These are phyloP conservation scores for Mycena capillaripes DNA, from an alignment of 768 basidiomycete genomes.

Conservation along the genomic window DNA sequence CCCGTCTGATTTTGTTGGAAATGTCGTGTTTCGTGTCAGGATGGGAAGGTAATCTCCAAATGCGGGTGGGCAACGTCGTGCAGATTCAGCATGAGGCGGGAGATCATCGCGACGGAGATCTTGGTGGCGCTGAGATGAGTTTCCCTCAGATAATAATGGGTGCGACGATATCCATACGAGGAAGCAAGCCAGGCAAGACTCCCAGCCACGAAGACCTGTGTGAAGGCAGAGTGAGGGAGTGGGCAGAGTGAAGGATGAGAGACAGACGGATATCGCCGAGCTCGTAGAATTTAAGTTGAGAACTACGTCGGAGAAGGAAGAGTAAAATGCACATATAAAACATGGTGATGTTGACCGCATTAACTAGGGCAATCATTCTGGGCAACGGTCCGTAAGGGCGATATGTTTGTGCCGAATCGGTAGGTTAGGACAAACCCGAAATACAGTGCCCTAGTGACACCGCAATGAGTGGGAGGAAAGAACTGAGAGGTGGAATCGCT, in stretches of 20 bases:
- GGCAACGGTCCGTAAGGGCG: too few relatives aligned
- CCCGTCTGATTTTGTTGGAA: too few relatives aligned
- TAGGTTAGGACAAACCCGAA: neutral
- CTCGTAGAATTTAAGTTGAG: neutral
- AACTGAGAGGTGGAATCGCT: neutral
- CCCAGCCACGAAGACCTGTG: neutral
- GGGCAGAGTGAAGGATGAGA: neutral
- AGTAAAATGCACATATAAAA: neutral
- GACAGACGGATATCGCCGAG: neutral
- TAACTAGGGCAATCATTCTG: neutral
- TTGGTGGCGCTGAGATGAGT: neutral
- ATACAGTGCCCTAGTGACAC: neutral
- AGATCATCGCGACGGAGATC: neutral
- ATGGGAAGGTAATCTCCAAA: too few relatives aligned
- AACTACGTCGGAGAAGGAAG: neutral
- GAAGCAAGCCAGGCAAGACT: neutral
- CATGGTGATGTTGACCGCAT: neutral
- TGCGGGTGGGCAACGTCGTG: neutral
- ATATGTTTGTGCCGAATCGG: too few relatives aligned
- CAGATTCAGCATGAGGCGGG: neutral
- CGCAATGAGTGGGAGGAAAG: neutral
- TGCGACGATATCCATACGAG: neutral
- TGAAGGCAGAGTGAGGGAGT: neutral
- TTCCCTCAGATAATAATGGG: neutral
- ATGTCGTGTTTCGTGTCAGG: too few relatives aligned